Percentiles rank a stretch among this genome's conserved stretches.
phyloP scores from a whole-genome alignment of 768 basidiomycete species.

The Omphalotus guepiniiformis region DNA sequence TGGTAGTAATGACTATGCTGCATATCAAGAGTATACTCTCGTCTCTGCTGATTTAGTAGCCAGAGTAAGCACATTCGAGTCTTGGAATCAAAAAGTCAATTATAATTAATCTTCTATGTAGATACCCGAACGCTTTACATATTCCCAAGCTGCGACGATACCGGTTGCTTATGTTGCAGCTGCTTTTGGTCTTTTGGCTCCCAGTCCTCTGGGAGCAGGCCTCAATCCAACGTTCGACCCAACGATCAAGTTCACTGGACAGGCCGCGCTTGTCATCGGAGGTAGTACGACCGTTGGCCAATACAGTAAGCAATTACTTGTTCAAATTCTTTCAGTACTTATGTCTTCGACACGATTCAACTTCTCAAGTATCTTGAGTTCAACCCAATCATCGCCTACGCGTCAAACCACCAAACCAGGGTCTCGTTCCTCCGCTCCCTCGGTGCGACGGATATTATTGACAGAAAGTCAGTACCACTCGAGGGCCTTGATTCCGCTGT shows the following conservation, averaged over 20 bases:
- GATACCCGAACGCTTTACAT: constrained; percentile 43
- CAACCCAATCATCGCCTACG: constrained; percentile 20
- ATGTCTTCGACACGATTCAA: constrained; percentile 19
- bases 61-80: constrained; percentile 26
- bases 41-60: constrained; percentile 34
- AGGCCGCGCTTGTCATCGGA: constrained; percentile 44
- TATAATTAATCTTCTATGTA: constrained; percentile 13
- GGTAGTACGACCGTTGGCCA: constrained; percentile 34
- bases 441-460: constrained; percentile 23
- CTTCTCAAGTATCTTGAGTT: constrained; percentile 20
- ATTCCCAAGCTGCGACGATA: constrained; percentile 45
- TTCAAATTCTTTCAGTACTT: not conserved
- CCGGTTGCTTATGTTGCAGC: constrained; percentile 47
- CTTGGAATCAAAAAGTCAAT: constrained; percentile 9
- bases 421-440: constrained; percentile 16
- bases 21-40: constrained; percentile 44
- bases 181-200: constrained; percentile 42
- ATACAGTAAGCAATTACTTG: not conserved
- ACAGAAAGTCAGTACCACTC: constrained; percentile 11
- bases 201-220: constrained; percentile 33
- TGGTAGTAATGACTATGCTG: constrained; percentile 27
- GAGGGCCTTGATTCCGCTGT: not conserved
- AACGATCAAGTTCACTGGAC: constrained; percentile 32
- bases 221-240: constrained; percentile 35
- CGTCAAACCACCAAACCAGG: constrained; percentile 11